Base-by-base conservation (phyloP, 2,329 filamentous ascomycete species). In the Endoconidiophora polonica region DNA sequence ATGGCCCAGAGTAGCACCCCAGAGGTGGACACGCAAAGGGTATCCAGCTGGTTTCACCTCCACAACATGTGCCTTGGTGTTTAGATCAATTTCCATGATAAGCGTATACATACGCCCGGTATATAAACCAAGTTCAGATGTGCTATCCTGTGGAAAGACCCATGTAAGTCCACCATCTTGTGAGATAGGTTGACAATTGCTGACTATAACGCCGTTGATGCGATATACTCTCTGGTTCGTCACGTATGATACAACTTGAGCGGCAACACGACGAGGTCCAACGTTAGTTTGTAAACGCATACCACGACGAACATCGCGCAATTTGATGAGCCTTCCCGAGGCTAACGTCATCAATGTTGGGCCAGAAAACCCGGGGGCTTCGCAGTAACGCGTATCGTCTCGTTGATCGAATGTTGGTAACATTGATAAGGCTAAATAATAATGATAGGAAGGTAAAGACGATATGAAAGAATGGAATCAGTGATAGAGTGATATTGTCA, bases 1-100 rank as follows among this genome's bases (percentile, higher is more conserved):
- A 56, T 81, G 76, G 1, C 76, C 77, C 10, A 81, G 62, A 0
- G 76, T 74, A 1, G 77, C 74, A 12, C 70, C 76, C 68, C 71
- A 74, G 41, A 65, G 54, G n/a, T 61, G 61, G 0, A 56, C 4
- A 9, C 16, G 20, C 44, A 26, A 46, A 1, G 26, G 26, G 12
- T 10, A 33, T 5, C n/a, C 16, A 1, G 16, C 26, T n/a, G 20
- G 38, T 1, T 60, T 67, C 12, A 75, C 63, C 1, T 59, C 57
- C 26, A 80, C 61, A 0, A 73, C 71, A 56, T 80, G 75, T 0
- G 70, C 68, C 5, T 66, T 64, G 0, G 60, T 42, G 48, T 68
- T 60, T 1, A 44, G 44, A 53, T 72, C 68, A 2, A 62, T 63
- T 59, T 76, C 65, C 16, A 81, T 61, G 16, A 80, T 58, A 1